Conservation (phyloP, 106 monocot species). For the Chionographis japonica region DNA sequence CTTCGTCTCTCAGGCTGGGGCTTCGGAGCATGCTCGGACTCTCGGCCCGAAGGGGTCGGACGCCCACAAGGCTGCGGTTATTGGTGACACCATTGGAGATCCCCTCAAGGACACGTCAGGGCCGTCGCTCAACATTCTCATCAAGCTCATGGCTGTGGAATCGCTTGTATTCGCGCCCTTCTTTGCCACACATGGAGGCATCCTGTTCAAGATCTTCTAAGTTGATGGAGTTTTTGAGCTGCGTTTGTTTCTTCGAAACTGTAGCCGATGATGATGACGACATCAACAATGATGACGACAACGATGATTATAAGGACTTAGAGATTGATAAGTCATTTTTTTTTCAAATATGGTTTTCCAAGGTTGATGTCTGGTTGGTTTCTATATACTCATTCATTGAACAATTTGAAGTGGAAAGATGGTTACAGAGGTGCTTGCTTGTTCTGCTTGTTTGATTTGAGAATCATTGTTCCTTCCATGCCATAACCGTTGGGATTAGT, state of each 20-base stretch:
- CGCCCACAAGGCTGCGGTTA: conserved; percentile 48
- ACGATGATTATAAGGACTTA: no score
- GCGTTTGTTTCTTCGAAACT: no score
- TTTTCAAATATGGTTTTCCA: no score
- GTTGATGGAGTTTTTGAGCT: neutral
- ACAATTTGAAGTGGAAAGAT: no score
- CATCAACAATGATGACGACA: no score
- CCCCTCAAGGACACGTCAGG: conserved; percentile 58
- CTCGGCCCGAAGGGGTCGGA: conserved; percentile 55
- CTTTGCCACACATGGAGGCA: conserved; percentile 35
- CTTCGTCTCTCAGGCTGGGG: conserved; percentile 12
- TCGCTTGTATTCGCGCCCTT: conserved; percentile 28
- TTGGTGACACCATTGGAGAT: conserved; percentile 57
- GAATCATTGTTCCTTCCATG: no score
- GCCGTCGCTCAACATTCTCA: conserved; percentile 20
- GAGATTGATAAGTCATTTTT: no score
- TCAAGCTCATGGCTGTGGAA: conserved; percentile 27
- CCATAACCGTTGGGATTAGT: neutral
- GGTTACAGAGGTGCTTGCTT: no score
- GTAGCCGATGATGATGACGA: no score
- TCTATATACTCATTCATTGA: no score
- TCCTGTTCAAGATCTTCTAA: conserved; percentile 37
- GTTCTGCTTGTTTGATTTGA: no score
- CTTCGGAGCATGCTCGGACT: conserved; percentile 39
- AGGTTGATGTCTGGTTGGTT: no score